Conservation (phyloP, 2,329 filamentous ascomycete genomes). For the Sphaerulina populicola region DNA sequence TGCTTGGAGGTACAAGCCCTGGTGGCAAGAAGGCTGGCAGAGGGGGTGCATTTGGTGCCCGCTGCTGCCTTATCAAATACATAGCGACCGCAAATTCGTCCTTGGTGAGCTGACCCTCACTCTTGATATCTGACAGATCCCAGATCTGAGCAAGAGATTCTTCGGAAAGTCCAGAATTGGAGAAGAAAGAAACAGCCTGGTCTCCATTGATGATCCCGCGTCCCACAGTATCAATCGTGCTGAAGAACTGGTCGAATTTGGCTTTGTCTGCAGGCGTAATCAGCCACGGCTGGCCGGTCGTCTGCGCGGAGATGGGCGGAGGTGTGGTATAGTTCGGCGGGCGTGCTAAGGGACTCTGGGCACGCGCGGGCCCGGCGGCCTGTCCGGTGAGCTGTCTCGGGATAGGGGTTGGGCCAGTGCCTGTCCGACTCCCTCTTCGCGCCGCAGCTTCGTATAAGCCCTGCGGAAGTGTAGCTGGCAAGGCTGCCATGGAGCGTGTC, state of each 20-base stretch:
- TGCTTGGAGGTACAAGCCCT: conserved; percentile 75
- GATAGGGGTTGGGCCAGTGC: conserved; percentile 45
- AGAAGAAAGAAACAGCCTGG: conserved; percentile 89
- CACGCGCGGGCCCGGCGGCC: conserved; percentile 41
- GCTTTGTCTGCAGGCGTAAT: conserved; percentile 75
- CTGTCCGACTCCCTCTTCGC: conserved; percentile 46
- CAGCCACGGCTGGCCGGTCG: conserved; percentile 65
- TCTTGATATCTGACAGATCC: conserved; percentile 92
- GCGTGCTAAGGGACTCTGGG: conserved; percentile 51
- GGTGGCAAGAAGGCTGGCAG: conserved; percentile 71
- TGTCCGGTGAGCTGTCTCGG: conserved; percentile 74
- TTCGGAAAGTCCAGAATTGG: conserved; percentile 80
- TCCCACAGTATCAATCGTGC: conserved; percentile 68
- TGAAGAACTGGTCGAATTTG: conserved; percentile 80
- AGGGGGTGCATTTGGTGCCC: conserved; percentile 58
- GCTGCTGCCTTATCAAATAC: conserved; percentile 88
- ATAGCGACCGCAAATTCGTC: conserved; percentile 97
- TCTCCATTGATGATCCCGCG: conserved; percentile 85
- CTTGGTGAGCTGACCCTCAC: conserved; percentile 70
- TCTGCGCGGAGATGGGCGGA: conserved; percentile 44
- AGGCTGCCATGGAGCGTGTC: conserved; percentile 65
- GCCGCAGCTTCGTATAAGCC: conserved; percentile 85
- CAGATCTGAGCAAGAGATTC: conserved; percentile 89
- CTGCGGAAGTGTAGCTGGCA: conserved; percentile 73
- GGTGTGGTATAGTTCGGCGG: conserved; percentile 42